Conservation (phyloP, 345 rosid genomes). For the Linum lewisii region DNA sequence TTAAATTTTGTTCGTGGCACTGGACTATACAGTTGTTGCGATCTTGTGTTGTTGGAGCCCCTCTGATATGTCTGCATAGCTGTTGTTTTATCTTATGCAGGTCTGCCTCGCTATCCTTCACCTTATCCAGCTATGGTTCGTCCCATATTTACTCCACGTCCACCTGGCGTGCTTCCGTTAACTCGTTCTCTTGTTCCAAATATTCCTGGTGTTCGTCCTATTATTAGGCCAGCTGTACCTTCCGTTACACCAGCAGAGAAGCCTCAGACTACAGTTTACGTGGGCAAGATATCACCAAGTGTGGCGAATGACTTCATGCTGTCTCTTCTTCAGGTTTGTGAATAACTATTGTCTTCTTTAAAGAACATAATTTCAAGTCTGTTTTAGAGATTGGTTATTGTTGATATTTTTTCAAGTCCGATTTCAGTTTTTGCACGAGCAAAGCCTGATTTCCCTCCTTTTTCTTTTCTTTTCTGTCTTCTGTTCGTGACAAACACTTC, state of each 20-base stretch:
- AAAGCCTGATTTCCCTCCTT: constrained; percentile 4
- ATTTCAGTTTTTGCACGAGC: background rate
- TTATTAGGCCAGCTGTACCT: constrained; percentile 68
- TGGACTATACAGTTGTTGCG: constrained; percentile 9
- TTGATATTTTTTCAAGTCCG: background rate
- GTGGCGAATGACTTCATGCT: constrained; percentile 88
- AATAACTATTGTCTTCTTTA: background rate
- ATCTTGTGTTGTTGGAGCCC: constrained; percentile 26
- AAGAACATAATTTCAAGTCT: constrained; percentile 3
- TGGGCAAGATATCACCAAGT: constrained; percentile 86
- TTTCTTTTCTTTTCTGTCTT: background rate
- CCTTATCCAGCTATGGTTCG: constrained; percentile 70
- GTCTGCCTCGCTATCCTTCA: constrained; percentile 62
- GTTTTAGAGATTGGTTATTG: constrained; percentile 2
- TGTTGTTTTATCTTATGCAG: constrained; percentile 54
- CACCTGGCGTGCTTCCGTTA: constrained; percentile 62
- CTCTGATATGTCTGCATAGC: constrained; percentile 61
- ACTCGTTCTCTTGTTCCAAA: constrained; percentile 67
- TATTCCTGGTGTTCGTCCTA: constrained; percentile 67
- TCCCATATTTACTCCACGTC: constrained; percentile 72
- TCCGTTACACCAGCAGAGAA: constrained; percentile 63
- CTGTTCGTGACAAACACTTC: constrained; percentile 1
- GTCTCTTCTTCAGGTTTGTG: constrained; percentile 59
- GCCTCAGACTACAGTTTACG: constrained; percentile 91
- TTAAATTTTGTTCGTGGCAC: constrained; percentile 15